Conservation (phyloP, 345 rosid species). For the Camelina neglecta region DNA sequence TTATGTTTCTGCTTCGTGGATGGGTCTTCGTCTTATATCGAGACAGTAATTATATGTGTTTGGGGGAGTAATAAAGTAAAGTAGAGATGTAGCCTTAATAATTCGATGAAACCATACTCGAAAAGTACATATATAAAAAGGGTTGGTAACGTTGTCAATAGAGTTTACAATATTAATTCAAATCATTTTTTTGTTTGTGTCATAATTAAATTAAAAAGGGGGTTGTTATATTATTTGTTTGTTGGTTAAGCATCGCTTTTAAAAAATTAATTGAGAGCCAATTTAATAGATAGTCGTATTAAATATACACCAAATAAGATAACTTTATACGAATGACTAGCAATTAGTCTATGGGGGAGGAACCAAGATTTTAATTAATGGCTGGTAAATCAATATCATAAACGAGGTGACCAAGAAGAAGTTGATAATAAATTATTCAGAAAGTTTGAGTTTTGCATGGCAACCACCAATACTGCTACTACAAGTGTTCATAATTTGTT, state of each 20-base stretch:
- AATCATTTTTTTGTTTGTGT: neutral
- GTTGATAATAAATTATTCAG: too few relatives aligned
- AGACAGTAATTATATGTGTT: too few relatives aligned
- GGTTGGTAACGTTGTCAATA: slow-evolving; percentile 1
- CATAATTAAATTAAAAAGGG: neutral
- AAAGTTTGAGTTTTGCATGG: too few relatives aligned
- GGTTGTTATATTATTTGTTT: neutral
- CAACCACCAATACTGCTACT: too few relatives aligned
- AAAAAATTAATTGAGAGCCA: neutral
- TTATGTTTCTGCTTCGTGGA: neutral
- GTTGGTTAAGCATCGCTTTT: slow-evolving; percentile 12
- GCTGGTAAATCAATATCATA: neutral
- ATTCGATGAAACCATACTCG: slow-evolving; percentile 6
- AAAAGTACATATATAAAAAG: slow-evolving; percentile 2
- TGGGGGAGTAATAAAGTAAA: neutral
- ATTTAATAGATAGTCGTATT: neutral
- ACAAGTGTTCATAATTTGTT: too few relatives aligned
- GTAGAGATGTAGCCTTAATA: slow-evolving; percentile 23
- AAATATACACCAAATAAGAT: neutral
- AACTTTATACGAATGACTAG: neutral
- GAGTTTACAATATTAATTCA: neutral
- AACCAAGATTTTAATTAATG: neutral
- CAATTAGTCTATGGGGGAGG: neutral
- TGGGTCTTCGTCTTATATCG: neutral
- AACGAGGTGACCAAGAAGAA: neutral